Evolutionary conservation across 2,329 filamentous ascomycete genomes (phyloP).

Genomic region (Fusarium buxicola): DNA sequence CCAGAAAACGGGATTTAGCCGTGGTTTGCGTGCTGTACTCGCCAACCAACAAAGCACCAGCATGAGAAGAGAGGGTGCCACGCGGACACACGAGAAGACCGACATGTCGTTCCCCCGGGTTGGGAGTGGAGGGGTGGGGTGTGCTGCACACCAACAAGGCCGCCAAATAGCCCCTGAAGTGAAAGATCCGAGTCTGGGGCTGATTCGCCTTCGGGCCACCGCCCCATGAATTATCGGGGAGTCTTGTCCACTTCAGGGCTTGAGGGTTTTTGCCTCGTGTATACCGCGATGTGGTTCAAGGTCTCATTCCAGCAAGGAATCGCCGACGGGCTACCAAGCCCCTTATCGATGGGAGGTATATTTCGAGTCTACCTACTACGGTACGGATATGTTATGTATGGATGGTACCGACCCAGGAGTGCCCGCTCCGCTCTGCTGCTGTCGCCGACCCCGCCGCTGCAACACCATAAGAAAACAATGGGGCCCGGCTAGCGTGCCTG

Average conservation of each 20-base stretch:
- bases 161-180: constrained; percentile 29
- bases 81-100: constrained; percentile 32
- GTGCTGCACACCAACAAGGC: constrained; percentile 27
- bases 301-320: constrained; percentile 35
- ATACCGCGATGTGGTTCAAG: constrained; percentile 22
- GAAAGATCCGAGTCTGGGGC: constrained; percentile 6
- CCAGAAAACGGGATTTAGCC: neutral
- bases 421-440: constrained; percentile 9
- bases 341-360: constrained; percentile 13
- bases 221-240: constrained; percentile 30
- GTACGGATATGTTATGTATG: no score
- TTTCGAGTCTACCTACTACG: no score
- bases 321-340: constrained; percentile 28
- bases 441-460: constrained; percentile 30
- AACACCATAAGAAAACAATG: constrained; percentile 30
- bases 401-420: neutral
- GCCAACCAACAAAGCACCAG: neutral
- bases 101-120: constrained; percentile 26
- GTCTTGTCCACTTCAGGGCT: constrained; percentile 20
- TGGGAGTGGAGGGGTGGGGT: constrained; percentile 19
- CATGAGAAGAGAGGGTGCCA: constrained; percentile 30
- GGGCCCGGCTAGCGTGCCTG: constrained; percentile 19
- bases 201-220: constrained; percentile 34
- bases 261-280: constrained; percentile 24
- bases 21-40: constrained; percentile 1